phyloP scores from a whole-genome alignment of 2,329 filamentous ascomycete genomes.

The Pseudogymnoascus sp. region DNA sequence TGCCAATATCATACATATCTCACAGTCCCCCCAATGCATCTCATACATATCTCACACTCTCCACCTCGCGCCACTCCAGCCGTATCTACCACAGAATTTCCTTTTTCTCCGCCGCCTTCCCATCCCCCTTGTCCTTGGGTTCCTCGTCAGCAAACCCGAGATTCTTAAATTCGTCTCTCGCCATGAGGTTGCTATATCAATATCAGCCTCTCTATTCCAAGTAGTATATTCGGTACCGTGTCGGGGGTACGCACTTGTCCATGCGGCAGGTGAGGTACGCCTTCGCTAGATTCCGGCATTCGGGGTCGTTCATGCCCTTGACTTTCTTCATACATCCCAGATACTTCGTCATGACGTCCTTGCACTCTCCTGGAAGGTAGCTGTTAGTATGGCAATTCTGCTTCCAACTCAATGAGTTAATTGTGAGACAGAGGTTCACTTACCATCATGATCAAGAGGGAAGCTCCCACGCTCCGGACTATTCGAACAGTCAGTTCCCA shows the following conservation, averaged over 20 bases:
- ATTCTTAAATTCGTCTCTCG: constrained; percentile 89
- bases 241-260: constrained; percentile 63
- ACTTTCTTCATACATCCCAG: constrained; percentile 79
- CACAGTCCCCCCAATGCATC: neutral
- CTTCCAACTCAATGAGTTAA: constrained; percentile 7
- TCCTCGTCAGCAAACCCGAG: constrained; percentile 60
- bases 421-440: constrained; percentile 15
- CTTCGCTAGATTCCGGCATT: constrained; percentile 81
- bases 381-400: constrained; percentile 13
- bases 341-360: constrained; percentile 77
- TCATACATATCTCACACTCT: neutral
- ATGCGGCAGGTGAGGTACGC: constrained; percentile 85
- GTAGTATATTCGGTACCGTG: neutral
- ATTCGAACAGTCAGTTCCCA: constrained; percentile 9
- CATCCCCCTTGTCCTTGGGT: constrained; percentile 21
- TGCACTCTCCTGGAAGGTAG: constrained; percentile 70
- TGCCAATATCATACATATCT: constrained; percentile 9
- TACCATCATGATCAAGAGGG: constrained; percentile 88
- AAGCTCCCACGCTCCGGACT: constrained; percentile 91
- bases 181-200: constrained; percentile 75
- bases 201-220: neutral
- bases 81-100: constrained; percentile 31
- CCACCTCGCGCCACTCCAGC: neutral
- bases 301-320: constrained; percentile 75
- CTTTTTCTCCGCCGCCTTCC: constrained; percentile 28